Conservation (phyloP, 768 basidiomycete species). For the Boletus sensibilis region DNA sequence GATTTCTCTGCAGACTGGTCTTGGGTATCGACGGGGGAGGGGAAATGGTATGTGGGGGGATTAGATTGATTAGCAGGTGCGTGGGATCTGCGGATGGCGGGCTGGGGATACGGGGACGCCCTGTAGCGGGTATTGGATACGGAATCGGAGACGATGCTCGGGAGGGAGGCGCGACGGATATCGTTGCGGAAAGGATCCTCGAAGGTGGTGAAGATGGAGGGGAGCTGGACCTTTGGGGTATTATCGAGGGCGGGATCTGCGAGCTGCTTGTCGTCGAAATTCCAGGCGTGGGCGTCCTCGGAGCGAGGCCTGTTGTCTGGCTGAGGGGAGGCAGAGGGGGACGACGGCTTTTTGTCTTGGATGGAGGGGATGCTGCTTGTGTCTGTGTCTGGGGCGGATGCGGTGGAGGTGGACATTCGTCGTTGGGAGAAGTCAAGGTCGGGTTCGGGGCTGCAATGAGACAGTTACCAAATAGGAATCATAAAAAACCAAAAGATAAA, state of each 20-base stretch:
- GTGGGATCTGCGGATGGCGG: constrained; percentile 47
- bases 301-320: constrained; percentile 47
- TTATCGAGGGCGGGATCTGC: constrained; percentile 43
- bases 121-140: constrained; percentile 43
- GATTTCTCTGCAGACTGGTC: constrained; percentile 40
- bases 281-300: constrained; percentile 26
- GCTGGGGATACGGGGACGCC: constrained; percentile 56
- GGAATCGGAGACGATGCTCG: constrained; percentile 53
- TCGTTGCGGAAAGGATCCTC: constrained; percentile 58
- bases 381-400: constrained; percentile 66
- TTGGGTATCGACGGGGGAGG: constrained; percentile 40
- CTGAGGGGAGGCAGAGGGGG: constrained; percentile 50
- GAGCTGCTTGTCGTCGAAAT: constrained; percentile 39
- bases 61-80: constrained; percentile 39
- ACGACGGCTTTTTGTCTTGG: constrained; percentile 57
- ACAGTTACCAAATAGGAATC: constrained; percentile 11
- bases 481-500: constrained; percentile 2
- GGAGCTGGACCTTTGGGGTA: constrained; percentile 59
- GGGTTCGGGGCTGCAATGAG: constrained; percentile 38
- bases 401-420: constrained; percentile 78
- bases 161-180: constrained; percentile 61
- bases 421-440: constrained; percentile 55
- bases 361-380: constrained; percentile 53
- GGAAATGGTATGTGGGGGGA: constrained; percentile 57
- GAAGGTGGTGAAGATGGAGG: constrained; percentile 70